phyloP scores from a whole-genome alignment of 1,284 basidiomycete genomes.

The Fistulinella cinereoalba region DNA sequence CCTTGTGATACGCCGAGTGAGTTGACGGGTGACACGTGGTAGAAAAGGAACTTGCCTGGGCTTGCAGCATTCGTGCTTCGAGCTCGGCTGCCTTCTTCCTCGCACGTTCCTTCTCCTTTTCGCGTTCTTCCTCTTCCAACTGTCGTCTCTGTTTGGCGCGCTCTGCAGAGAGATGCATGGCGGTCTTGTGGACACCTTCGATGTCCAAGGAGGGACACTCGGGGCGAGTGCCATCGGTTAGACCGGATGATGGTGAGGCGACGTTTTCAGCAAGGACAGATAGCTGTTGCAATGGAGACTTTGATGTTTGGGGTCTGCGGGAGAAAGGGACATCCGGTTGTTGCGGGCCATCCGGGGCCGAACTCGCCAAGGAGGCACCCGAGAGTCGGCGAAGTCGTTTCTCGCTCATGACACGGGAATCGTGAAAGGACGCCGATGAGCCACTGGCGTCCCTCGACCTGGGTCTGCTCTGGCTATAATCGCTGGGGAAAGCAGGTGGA shows the following conservation, averaged over 20 bases:
- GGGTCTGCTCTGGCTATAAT: constrained; percentile 20
- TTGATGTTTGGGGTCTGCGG: constrained; percentile 24
- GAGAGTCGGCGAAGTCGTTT: constrained; percentile 29
- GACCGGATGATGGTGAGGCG: constrained; percentile 34
- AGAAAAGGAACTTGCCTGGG: constrained; percentile 17
- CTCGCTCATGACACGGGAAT: constrained; percentile 19
- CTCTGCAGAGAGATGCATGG: constrained; percentile 90
- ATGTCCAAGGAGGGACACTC: constrained; percentile 57
- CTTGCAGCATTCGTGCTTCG: constrained; percentile 65
- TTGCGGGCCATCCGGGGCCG: constrained; percentile 21
- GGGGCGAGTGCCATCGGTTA: constrained; percentile 39
- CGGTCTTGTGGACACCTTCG: constrained; percentile 72
- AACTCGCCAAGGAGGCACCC: constrained; percentile 29
- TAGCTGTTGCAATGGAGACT: constrained; percentile 36
- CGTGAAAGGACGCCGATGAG: constrained; percentile 15
- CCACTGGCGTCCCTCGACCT: constrained; percentile 19
- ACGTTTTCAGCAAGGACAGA: constrained; percentile 25
- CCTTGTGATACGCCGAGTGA: constrained; percentile 19
- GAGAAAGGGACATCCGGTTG: constrained; percentile 24
- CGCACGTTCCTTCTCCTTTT: constrained; percentile 82
- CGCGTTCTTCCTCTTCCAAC: constrained; percentile 84
- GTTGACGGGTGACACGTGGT: background rate
- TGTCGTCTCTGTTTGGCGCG: constrained; percentile 77
- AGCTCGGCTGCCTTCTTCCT: constrained; percentile 82
- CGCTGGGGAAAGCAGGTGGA: constrained; percentile 9